Conservation (phyloP, 2,329 filamentous ascomycete species). For the Pseudogymnoascus sp. region DNA sequence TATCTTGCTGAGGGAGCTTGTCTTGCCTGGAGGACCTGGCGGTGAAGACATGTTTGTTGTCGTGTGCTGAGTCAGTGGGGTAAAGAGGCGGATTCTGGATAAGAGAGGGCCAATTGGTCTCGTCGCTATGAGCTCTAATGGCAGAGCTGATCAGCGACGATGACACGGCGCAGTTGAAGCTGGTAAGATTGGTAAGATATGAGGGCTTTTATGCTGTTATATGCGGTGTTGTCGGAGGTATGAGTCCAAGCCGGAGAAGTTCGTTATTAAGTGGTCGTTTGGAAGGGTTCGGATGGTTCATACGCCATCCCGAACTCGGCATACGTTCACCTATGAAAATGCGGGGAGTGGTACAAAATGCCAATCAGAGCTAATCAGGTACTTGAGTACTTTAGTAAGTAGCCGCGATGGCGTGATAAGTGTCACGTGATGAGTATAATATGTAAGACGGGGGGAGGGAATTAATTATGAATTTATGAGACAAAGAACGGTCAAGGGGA, state of each 20-base stretch:
- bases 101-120: conserved; percentile 1
- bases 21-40: conserved; percentile 22
- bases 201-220: not conserved
- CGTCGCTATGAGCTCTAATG: conserved; percentile 5
- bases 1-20: conserved; percentile 22
- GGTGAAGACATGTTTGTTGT: conserved; percentile 28
- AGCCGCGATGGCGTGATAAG: not conserved
- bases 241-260: conserved; percentile 1
- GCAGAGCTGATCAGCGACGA: conserved; percentile 6
- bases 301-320: conserved; percentile 7
- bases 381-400: not conserved
- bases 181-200: not conserved
- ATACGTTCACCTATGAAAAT: not conserved
- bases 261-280: conserved; percentile 3
- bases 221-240: not conserved
- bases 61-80: conserved; percentile 6
- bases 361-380: not conserved
- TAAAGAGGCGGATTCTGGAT: not conserved
- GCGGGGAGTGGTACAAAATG: conserved; percentile 5
- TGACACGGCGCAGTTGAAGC: not conserved
- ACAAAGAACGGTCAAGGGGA: not conserved
- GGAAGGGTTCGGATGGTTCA: conserved; percentile 1
- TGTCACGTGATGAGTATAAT: not conserved
- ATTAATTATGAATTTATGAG: not conserved
- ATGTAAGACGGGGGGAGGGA: not conserved